Base-by-base conservation (phyloP, 2,329 filamentous ascomycete species). In the Colletotrichum sp. region DNA sequence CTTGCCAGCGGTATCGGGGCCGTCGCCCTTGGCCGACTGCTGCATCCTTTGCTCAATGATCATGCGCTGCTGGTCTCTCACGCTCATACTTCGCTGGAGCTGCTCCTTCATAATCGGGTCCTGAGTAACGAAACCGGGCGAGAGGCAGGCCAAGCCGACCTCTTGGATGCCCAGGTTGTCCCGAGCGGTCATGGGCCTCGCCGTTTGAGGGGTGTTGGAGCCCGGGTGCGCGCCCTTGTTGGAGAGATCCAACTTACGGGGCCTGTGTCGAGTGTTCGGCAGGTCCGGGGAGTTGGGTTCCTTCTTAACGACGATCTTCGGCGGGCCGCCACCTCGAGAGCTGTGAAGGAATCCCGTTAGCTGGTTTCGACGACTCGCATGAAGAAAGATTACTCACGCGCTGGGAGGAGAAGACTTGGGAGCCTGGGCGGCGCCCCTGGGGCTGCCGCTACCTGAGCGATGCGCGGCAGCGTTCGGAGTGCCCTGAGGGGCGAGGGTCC, bases 51-150 rank as follows among this genome's bases (percentile, higher is more conserved):
- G 93, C 85, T 99, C 97, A 80, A 99, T 99, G 79, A 99, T 96
- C 79, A 95, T 95, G 79, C 96, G 91, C 85, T 99, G 97, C 83
- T 98, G 95, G 80, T 99, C 96, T 78, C 96, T 91, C 34, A 99
- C 96, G 62, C 95, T 96, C 85, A 98, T 92, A 85, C 97, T 99
- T 80, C 96, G 93, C 85, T 99, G 96, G 69, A 99, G 88, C 85
- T 99, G 96, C 85, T 98, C 95, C 82, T 97, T 94, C 95, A 98
- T 98, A 24, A 94, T 91, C n/a, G 97, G 96, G 84, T 99, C 96
- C 81, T 99, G 95, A 18, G 97, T 99, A 79, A 98, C 93, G 82
- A 99, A 99, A 70, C 97, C 97, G 0, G 97, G 97, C 3, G 97
- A 99, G 71, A 99, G 89, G 82, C 97, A 99, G 57, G 96, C 96